Evolutionary conservation across 225 moss, liverwort and hornwort species (phyloP).

Genomic region (Bryoerythrophyllum caledonicum): DNA sequence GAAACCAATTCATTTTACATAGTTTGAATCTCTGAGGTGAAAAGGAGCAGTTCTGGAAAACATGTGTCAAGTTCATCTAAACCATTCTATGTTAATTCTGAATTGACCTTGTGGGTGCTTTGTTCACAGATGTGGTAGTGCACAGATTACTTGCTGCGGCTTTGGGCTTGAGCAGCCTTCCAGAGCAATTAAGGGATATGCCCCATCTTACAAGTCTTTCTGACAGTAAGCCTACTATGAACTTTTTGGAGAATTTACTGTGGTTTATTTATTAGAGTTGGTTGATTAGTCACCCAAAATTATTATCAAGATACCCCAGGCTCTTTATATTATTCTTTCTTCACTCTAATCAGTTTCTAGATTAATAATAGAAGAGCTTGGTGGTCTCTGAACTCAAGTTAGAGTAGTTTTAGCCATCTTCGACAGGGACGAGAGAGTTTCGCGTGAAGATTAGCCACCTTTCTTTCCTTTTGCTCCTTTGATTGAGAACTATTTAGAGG

Average conservation of each 20-base stretch:
- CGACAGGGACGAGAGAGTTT: too few relatives aligned
- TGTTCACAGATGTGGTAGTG: slow-evolving; percentile 80
- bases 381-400: too few relatives aligned
- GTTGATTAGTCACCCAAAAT: too few relatives aligned
- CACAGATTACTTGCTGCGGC: slow-evolving; percentile 96
- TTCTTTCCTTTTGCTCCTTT: too few relatives aligned
- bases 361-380: too few relatives aligned
- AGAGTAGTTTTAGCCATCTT: too few relatives aligned
- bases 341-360: too few relatives aligned
- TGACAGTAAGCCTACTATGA: slow-evolving; percentile 59
- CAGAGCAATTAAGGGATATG: slow-evolving; percentile 73
- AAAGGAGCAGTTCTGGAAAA: slow-evolving; percentile 8
- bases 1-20: slow-evolving; percentile 1
- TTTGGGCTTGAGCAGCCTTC: slow-evolving; percentile 79
- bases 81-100: background rate
- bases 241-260: background rate
- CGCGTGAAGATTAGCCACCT: too few relatives aligned
- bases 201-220: slow-evolving; percentile 78
- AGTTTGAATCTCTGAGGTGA: background rate
- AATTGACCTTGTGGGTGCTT: slow-evolving; percentile 14
- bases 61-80: background rate
- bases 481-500: too few relatives aligned
- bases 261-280: background rate
- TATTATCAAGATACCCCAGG: too few relatives aligned
- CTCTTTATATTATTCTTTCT: too few relatives aligned